Percentiles rank a stretch among this genome's conserved stretches.
Evolutionary conservation across 148 eudicot species (phyloP).

Genomic region (Rhododendron henanense): DNA sequence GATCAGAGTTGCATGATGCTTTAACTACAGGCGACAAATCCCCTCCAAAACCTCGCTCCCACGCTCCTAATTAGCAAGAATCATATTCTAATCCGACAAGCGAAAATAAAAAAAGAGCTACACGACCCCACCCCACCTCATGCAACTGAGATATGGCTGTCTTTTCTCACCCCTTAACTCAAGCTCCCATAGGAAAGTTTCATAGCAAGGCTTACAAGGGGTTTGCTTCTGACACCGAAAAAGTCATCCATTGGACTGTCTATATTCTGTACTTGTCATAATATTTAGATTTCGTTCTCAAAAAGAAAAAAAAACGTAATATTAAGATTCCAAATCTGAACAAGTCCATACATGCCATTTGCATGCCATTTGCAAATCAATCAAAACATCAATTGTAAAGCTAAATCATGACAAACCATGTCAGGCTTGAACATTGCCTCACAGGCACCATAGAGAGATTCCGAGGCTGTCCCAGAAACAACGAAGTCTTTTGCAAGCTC

Average conservation of each 20-base stretch:
- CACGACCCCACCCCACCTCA: not conserved
- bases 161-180: not conserved
- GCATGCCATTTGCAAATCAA: not conserved
- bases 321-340: not conserved
- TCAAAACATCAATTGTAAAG: not conserved
- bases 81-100: not conserved
- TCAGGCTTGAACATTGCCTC: constrained; percentile 98
- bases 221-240: not conserved
- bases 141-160: not conserved
- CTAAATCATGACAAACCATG: constrained; percentile 52
- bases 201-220: not conserved
- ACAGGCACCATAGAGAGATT: constrained; percentile 96
- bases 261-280: not conserved
- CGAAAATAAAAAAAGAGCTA: not conserved
- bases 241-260: not conserved
- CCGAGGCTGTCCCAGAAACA: constrained; percentile 94
- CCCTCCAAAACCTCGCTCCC: not conserved
- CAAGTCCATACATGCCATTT: not conserved
- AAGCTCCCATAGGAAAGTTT: not conserved
- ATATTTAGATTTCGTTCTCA: too few relatives aligned
- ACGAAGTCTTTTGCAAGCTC: constrained; percentile 99
- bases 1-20: not conserved
- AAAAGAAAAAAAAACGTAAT: too few relatives aligned
- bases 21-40: not conserved
- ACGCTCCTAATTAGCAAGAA: not conserved